Conservation (phyloP, 1,139 yeast species). For the Wickerhamomyces sp. region DNA sequence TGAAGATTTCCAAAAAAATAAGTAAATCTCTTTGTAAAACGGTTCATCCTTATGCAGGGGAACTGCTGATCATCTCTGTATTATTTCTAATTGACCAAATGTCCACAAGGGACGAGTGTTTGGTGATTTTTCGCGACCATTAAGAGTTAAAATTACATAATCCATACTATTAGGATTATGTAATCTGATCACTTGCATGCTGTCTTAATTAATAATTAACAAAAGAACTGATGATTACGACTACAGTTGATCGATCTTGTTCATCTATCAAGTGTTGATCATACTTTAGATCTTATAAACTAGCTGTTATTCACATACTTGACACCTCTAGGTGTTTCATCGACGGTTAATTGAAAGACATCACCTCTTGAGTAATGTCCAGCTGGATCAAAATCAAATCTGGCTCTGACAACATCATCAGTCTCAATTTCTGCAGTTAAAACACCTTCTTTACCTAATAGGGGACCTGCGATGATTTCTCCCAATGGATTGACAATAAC, state of each 20-base stretch:
- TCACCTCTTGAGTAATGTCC: constrained; percentile 39
- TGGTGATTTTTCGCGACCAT: too few species aligned
- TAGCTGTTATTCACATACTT: background rate
- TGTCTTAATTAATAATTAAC: too few species aligned
- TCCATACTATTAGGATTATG: background rate
- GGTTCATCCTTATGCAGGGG: constrained; percentile 97
- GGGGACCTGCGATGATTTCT: constrained; percentile 37
- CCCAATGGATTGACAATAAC: constrained; percentile 36
- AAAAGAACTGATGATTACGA: too few species aligned
- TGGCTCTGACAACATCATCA: constrained; percentile 30
- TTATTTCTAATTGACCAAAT: constrained; percentile 66
- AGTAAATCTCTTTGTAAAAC: constrained; percentile 87
- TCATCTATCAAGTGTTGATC: too few species aligned
- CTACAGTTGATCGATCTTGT: too few species aligned
- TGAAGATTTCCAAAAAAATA: constrained; percentile 43
- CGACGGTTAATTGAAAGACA: constrained; percentile 33
- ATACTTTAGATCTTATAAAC: too few species aligned
- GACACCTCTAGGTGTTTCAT: constrained; percentile 23
- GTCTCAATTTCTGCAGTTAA: constrained; percentile 33
- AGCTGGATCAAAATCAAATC: constrained; percentile 34
- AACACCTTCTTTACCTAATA: constrained; percentile 33
- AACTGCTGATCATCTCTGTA: constrained; percentile 96
- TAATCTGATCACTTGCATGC: background rate
- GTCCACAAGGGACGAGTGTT: constrained; percentile 38
- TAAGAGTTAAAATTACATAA: background rate